Conservation (phyloP, 2,329 filamentous ascomycete genomes). For the Penicillium crustosum region DNA sequence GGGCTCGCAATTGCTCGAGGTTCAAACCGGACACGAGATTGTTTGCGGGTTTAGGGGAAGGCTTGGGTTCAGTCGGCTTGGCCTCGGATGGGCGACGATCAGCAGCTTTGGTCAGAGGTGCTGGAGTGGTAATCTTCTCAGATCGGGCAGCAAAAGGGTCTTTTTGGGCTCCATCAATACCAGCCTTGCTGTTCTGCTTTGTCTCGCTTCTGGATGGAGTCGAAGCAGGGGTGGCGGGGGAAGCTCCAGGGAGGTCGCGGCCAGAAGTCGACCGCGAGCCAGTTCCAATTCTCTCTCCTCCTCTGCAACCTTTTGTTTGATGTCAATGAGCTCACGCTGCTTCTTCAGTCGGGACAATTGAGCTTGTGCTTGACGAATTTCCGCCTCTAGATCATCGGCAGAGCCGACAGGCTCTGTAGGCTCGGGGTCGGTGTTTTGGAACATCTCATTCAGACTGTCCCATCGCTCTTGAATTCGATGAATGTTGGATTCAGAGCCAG, state of each 20-base stretch:
- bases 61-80: not conserved
- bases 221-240: not conserved
- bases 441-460: slow-evolving; percentile 5
- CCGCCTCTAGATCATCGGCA: slow-evolving; percentile 6
- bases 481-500: not conserved
- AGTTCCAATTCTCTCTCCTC: slow-evolving; percentile 3
- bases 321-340: slow-evolving; percentile 12
- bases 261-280: slow-evolving; percentile 5
- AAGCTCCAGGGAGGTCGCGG: not conserved
- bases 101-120: not conserved
- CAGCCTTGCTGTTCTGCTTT: not conserved
- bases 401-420: not conserved
- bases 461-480: slow-evolving; percentile 4
- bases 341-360: slow-evolving; percentile 8
- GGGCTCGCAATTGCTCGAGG: slow-evolving; percentile 5
- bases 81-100: not conserved
- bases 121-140: slow-evolving; percentile 1
- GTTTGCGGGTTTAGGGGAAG: not conserved
- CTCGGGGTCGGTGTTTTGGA: not conserved
- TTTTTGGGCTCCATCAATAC: slow-evolving; percentile 1
- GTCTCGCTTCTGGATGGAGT: not conserved
- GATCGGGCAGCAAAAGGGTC: not conserved
- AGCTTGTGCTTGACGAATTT: slow-evolving; percentile 10
- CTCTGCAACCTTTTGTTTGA: slow-evolving; percentile 11
- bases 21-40: not conserved